phyloP scores from a whole-genome alignment of 1,284 basidiomycete species.

The Xerocomus minutiporus region DNA sequence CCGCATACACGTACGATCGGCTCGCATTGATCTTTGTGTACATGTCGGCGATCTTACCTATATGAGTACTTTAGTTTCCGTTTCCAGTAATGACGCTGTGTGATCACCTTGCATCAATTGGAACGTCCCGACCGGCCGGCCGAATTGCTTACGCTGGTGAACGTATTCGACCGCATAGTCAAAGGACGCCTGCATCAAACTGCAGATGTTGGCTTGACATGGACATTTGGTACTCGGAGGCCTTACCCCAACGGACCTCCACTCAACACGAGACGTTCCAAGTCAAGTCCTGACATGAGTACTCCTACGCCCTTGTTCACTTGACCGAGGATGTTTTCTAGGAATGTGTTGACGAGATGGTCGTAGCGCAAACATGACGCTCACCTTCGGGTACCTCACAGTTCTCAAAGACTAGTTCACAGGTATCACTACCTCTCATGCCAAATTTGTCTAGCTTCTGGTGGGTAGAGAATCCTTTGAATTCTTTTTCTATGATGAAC shows the following conservation, averaged over 20 bases:
- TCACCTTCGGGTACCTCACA: slow-evolving; percentile 81
- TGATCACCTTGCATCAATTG: slow-evolving; percentile 87
- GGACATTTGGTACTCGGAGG: neutral
- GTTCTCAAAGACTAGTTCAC: slow-evolving; percentile 90
- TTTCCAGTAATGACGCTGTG: neutral
- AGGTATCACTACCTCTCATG: slow-evolving; percentile 94
- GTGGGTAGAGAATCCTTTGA: slow-evolving; percentile 82
- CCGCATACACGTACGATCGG: slow-evolving; percentile 89
- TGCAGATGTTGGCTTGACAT: slow-evolving; percentile 30
- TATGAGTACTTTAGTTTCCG: neutral
- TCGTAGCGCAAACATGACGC: slow-evolving; percentile 8
- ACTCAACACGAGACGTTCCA: slow-evolving; percentile 87
- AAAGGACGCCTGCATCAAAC: slow-evolving; percentile 95
- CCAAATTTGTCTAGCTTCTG: slow-evolving; percentile 94
- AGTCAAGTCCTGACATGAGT: slow-evolving; percentile 91
- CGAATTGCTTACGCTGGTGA: slow-evolving; percentile 90
- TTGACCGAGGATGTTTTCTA: slow-evolving; percentile 82
- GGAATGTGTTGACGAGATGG: slow-evolving; percentile 2
- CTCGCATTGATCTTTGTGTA: slow-evolving; percentile 90
- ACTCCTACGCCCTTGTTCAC: slow-evolving; percentile 80
- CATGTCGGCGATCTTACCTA: slow-evolving; percentile 87
- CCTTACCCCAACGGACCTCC: slow-evolving; percentile 67
- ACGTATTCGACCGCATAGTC: slow-evolving; percentile 86
- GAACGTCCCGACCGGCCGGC: slow-evolving; percentile 83
- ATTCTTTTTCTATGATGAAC: slow-evolving; percentile 83